Evolutionary conservation across 2,329 filamentous ascomycete species (phyloP).

Genomic region (Penicillium sp.): DNA sequence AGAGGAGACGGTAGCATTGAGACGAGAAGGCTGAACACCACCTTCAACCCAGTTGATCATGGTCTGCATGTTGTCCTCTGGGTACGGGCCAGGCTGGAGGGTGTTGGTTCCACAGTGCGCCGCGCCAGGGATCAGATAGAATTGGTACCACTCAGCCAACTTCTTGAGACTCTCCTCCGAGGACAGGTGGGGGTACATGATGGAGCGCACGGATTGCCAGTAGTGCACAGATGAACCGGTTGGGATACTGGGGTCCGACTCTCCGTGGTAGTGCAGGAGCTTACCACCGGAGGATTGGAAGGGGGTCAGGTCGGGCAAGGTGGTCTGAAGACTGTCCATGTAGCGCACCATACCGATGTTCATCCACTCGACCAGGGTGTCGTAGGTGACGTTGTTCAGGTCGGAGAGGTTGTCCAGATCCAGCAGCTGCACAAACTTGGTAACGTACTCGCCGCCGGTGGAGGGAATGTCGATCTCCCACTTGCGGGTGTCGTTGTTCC

Average conservation of each 20-base stretch:
- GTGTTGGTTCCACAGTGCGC: slow-evolving; percentile 54
- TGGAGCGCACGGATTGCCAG: slow-evolving; percentile 54
- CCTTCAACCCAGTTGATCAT: slow-evolving; percentile 59
- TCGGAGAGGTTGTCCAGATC: slow-evolving; percentile 43
- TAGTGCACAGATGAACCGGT: slow-evolving; percentile 58
- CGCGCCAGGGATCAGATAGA: slow-evolving; percentile 58
- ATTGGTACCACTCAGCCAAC: slow-evolving; percentile 56
- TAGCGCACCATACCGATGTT: slow-evolving; percentile 52
- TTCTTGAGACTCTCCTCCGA: slow-evolving; percentile 44
- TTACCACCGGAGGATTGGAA: slow-evolving; percentile 57
- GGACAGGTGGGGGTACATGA: slow-evolving; percentile 51
- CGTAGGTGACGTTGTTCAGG: slow-evolving; percentile 56
- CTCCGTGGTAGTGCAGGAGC: slow-evolving; percentile 61
- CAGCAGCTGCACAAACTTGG: slow-evolving; percentile 32
- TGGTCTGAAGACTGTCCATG: slow-evolving; percentile 56
- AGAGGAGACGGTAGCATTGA: slow-evolving; percentile 45
- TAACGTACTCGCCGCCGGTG: slow-evolving; percentile 43
- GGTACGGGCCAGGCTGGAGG: slow-evolving; percentile 49
- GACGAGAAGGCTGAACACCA: slow-evolving; percentile 45
- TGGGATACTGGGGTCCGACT: slow-evolving; percentile 57
- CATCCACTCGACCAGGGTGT: slow-evolving; percentile 60
- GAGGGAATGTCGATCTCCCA: slow-evolving; percentile 36
- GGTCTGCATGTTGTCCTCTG: slow-evolving; percentile 48
- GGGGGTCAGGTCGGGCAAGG: slow-evolving; percentile 53
- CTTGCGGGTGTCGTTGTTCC: slow-evolving; percentile 26